Conservation (phyloP, 164 flowering plant species). For the Nelumbo lutea region DNA sequence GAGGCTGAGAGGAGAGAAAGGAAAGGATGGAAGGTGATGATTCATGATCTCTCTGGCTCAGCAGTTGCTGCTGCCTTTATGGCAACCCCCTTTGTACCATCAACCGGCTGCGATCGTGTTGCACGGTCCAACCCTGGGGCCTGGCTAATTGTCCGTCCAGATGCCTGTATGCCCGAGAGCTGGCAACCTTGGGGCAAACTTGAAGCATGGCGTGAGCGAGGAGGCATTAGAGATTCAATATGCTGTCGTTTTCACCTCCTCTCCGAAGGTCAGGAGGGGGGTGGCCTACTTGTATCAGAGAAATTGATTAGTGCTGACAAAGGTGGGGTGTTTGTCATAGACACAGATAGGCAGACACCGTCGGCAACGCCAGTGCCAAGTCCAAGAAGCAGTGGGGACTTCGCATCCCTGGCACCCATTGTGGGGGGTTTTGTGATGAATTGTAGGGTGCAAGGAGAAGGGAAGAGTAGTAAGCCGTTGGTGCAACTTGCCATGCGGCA, state of each 20-base stretch:
- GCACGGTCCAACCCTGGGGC: constrained; percentile 93
- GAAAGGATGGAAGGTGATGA: constrained; percentile 89
- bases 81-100: constrained; percentile 91
- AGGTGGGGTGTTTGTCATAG: constrained; percentile 83
- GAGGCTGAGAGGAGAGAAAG: constrained; percentile 70
- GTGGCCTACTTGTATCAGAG: constrained; percentile 66
- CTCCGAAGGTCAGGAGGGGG: constrained; percentile 54
- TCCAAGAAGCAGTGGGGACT: constrained; percentile 84
- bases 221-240: constrained; percentile 54
- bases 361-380: constrained; percentile 58
- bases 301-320: constrained; percentile 61
- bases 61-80: constrained; percentile 95
- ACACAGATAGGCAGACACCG: constrained; percentile 54
- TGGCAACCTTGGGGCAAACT: constrained; percentile 99
- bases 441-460: constrained; percentile 74
- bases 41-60: constrained; percentile 89
- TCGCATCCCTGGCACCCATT: constrained; percentile 40
- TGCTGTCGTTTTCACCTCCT: constrained; percentile 71
- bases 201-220: constrained; percentile 92
- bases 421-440: constrained; percentile 84
- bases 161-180: constrained; percentile 50
- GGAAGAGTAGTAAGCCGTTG: constrained; percentile 72
- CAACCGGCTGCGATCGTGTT: constrained; percentile 85
- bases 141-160: constrained; percentile 83
- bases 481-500: constrained; percentile 85